A percentile compares a stretch with the other conserved stretches of the same genome.
Evolutionary conservation across 2,329 filamentous ascomycete genomes (phyloP).

Genomic region (Arthroderma uncinatum): DNA sequence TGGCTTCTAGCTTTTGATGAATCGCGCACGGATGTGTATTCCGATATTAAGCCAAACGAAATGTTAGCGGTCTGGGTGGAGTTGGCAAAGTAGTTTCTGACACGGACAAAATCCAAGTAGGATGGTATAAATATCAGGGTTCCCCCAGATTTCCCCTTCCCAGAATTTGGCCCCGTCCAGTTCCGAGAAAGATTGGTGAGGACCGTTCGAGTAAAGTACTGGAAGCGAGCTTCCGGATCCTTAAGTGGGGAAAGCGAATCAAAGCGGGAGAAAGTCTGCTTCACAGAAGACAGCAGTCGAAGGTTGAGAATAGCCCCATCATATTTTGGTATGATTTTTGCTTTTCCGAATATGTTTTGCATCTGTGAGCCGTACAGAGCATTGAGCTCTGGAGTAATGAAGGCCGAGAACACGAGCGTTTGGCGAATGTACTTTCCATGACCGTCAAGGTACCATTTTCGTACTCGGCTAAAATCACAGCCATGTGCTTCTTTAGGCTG

Average conservation of each 20-base stretch:
- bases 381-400: conserved; percentile 79
- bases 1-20: conserved; percentile 76
- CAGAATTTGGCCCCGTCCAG: conserved; percentile 23
- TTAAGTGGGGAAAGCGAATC: conserved; percentile 56
- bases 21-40: conserved; percentile 71
- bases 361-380: conserved; percentile 64
- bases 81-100: conserved; percentile 84
- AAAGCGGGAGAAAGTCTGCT: conserved; percentile 85
- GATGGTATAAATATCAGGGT: conserved; percentile 82
- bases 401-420: conserved; percentile 69
- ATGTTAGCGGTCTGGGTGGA: conserved; percentile 46
- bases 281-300: conserved; percentile 50
- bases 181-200: conserved; percentile 48
- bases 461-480: conserved; percentile 84
- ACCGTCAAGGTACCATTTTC: conserved; percentile 85
- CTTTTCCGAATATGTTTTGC: conserved; percentile 68
- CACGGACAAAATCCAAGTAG: conserved; percentile 87
- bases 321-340: conserved; percentile 61
- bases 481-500: conserved; percentile 83
- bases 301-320: conserved; percentile 62
- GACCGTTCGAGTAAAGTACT: conserved; percentile 75
- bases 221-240: conserved; percentile 82
- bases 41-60: conserved; percentile 72
- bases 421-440: conserved; percentile 73
- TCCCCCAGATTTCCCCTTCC: conserved; percentile 45